Conservation (phyloP, 495 filamentous ascomycete genomes). For the Penicillium subrubescens region DNA sequence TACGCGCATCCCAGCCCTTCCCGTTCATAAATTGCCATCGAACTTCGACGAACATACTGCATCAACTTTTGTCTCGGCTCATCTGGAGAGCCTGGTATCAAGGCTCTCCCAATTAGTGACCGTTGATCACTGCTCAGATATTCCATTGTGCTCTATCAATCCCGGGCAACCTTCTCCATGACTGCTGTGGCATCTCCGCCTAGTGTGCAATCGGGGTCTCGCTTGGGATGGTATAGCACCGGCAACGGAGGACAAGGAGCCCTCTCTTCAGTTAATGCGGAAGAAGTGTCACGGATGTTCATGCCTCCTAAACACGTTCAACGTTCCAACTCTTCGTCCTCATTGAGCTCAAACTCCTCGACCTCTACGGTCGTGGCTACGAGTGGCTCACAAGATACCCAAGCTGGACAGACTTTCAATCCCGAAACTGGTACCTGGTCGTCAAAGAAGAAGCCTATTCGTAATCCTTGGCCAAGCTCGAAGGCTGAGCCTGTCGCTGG, state of each 20-base stretch:
- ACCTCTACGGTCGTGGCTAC: slow-evolving; percentile 51
- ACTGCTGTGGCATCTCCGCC: slow-evolving; percentile 95
- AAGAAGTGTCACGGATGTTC: slow-evolving; percentile 87
- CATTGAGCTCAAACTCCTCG: slow-evolving; percentile 55
- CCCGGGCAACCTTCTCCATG: slow-evolving; percentile 62
- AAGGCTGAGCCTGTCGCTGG: slow-evolving; percentile 70
- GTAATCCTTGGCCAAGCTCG: slow-evolving; percentile 70
- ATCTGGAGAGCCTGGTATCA: background rate
- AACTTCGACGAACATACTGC: background rate
- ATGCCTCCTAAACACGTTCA: slow-evolving; percentile 83
- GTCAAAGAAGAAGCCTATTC: slow-evolving; percentile 67
- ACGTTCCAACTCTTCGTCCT: slow-evolving; percentile 86
- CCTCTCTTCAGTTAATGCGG: slow-evolving; percentile 77
- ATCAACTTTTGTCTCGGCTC: background rate
- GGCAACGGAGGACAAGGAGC: slow-evolving; percentile 74
- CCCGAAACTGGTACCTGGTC: slow-evolving; percentile 54
- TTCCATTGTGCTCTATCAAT: slow-evolving; percentile 15
- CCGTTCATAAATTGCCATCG: background rate
- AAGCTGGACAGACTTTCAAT: slow-evolving; percentile 48
- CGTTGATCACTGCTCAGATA: slow-evolving; percentile 25
- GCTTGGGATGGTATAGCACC: slow-evolving; percentile 61
- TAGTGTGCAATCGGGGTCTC: slow-evolving; percentile 75
- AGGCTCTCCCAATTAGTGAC: slow-evolving; percentile 13
- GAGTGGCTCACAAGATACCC: slow-evolving; percentile 46
- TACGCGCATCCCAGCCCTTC: slow-evolving; percentile 6